Evolutionary conservation across 192 early-diverging fungal genomes (phyloP), one percentile per base, ranked within the genome.

Genomic region (Entomortierella parvispora): DNA sequence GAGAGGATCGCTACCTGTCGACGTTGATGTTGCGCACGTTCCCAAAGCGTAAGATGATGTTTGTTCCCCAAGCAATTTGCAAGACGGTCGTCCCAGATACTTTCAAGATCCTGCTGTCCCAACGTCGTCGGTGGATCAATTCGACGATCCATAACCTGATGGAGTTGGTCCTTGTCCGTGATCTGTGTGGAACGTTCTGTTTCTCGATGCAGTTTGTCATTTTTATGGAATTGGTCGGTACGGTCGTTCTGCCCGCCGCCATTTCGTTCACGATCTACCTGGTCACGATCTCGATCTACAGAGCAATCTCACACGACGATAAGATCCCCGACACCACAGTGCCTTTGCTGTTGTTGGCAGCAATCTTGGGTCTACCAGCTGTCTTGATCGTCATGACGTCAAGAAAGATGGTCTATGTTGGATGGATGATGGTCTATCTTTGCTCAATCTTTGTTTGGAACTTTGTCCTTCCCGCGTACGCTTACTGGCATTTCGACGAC

Each of bases 191-290:
- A 23, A 90, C 86, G 10, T 95, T 94, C 82, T 95, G 92, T 66
- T 93, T 93, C 68, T 93, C 92, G 44, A 94, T 97, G 95, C 96
- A 98, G 90, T 98, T 97, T 84, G 88, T 96, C 32, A 90, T 97
- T 40, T 93, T 95, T 64, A 92, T 99, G 89, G 96, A 99, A 59
- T 86, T 99, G 45, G 83, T 97, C 58, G 95, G 95, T 46, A 95
- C 96, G 4, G 88, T 95, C 20, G 93, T 95, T 12, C 85, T 97
- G 28, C 97, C 97, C 0, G 96, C 95, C 11, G 94, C 96, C 48
- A 94, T 96, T 40, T 80, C 83, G 1, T 95, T 94, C 65, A 95
- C 93, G 6, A 63, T 96, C 47, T 97, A 96, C 78, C 77, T 96
- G 60, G 81, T 95, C 65, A 18, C 51, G 25, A 68, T 58, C 66